Percentiles rank a stretch among this genome's conserved stretches.
Conservation (phyloP, 495 filamentous ascomycete genomes). For the Letharia lupina region DNA sequence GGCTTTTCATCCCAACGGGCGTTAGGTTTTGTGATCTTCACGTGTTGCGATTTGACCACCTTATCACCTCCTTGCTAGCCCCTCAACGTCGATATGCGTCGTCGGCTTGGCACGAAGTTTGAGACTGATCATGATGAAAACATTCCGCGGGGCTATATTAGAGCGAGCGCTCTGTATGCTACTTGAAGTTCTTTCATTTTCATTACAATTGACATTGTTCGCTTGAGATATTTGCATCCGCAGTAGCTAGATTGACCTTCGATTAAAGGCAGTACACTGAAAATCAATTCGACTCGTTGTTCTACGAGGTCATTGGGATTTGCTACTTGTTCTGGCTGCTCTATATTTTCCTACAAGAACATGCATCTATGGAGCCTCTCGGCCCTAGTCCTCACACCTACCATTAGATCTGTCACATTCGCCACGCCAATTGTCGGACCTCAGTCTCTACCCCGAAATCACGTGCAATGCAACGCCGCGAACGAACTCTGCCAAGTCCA, state of each 20-base stretch:
- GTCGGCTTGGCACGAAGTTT: neutral
- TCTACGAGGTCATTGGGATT: neutral
- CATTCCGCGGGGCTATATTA: neutral
- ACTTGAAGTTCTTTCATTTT: neutral
- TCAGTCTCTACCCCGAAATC: neutral
- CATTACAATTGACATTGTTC: neutral
- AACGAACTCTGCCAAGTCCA: neutral
- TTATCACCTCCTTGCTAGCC: constrained; percentile 6
- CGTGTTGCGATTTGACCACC: neutral
- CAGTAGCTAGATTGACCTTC: neutral
- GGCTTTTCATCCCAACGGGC: neutral
- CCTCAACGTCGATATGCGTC: neutral
- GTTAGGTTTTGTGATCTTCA: neutral
- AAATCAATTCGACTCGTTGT: neutral
- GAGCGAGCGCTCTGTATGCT: neutral
- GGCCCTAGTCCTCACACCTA: neutral
- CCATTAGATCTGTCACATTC: neutral
- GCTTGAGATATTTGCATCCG: neutral
- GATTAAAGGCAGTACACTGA: neutral
- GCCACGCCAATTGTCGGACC: neutral
- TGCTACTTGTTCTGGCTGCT: neutral
- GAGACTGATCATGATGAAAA: neutral
- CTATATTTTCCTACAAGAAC: neutral
- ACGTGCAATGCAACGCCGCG: neutral
- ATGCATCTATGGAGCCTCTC: neutral